Conservation (phyloP, 2,329 filamentous ascomycete species). For the Cryoendolithus antarcticus region DNA sequence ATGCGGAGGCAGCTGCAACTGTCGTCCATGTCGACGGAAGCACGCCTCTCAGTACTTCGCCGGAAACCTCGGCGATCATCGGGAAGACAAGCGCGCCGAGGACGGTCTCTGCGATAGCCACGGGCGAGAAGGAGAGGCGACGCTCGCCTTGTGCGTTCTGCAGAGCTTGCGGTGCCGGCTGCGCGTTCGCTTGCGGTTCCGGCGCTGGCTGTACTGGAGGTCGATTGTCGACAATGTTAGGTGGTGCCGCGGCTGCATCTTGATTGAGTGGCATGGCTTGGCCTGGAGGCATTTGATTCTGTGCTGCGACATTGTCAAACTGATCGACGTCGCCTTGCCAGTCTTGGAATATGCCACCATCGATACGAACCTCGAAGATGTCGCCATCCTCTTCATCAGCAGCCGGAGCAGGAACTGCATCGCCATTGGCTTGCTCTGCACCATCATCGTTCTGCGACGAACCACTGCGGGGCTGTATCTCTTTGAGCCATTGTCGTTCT, state of each 20-base stretch:
- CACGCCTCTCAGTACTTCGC: constrained; percentile 56
- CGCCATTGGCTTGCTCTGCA: too few species aligned
- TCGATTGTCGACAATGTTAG: constrained; percentile 18
- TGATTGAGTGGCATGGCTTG: constrained; percentile 12
- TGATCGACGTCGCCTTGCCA: constrained; percentile 17
- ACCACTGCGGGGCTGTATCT: constrained; percentile 44
- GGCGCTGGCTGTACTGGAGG: constrained; percentile 3
- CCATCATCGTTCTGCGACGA: constrained; percentile 4
- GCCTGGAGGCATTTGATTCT: neutral
- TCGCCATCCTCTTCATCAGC: constrained; percentile 8
- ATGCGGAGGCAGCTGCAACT: too few species aligned
- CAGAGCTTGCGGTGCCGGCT: constrained; percentile 7
- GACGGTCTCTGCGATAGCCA: constrained; percentile 45
- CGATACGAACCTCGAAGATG: constrained; percentile 23
- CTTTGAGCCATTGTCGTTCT: constrained; percentile 49
- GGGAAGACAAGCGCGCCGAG: constrained; percentile 68
- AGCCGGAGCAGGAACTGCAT: neutral
- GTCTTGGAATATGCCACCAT: constrained; percentile 29
- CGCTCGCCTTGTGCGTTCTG: constrained; percentile 22
- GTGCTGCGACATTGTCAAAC: too few species aligned
- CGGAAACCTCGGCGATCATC: constrained; percentile 63
- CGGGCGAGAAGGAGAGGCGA: constrained; percentile 39
- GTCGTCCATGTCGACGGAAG: constrained; percentile 58
- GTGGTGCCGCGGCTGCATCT: constrained; percentile 26
- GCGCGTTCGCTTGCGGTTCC: neutral